These are phyloP conservation scores for Nothomitra cinnamomea DNA, from an alignment of 2,329 filamentous ascomycete species.

Conservation along the genomic window DNA sequence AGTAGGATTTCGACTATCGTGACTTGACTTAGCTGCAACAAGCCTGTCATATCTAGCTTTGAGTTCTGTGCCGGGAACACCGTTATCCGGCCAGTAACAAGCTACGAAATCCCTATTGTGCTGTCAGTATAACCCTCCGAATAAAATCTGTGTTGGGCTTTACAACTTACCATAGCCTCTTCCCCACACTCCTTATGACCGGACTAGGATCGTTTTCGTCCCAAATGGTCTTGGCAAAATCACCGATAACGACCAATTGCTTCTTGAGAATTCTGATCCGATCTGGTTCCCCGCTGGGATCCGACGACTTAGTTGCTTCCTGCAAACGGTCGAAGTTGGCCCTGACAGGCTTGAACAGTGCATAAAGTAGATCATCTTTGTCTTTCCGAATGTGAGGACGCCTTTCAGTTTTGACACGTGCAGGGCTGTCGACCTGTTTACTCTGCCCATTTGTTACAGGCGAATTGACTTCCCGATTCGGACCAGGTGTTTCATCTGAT, in stretches of 20 bases:
- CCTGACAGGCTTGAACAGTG: conserved; percentile 38
- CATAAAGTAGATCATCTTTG: conserved; percentile 32
- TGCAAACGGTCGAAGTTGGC: conserved; percentile 42
- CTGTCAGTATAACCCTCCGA: background rate
- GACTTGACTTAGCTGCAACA: conserved; percentile 2
- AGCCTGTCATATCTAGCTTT: conserved; percentile 23
- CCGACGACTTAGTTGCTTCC: conserved; percentile 43
- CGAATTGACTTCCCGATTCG: background rate
- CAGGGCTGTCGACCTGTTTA: conserved; percentile 28
- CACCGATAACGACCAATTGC: conserved; percentile 43
- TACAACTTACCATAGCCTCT: conserved; percentile 32
- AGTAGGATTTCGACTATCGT: background rate
- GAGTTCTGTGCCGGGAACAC: conserved; percentile 17
- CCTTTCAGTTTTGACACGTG: conserved; percentile 37
- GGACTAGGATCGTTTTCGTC: conserved; percentile 23
- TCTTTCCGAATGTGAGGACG: conserved; percentile 25
- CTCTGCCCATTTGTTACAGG: conserved; percentile 11
- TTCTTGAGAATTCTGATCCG: conserved; percentile 43
- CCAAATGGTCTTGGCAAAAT: conserved; percentile 32
- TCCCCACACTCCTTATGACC: conserved; percentile 27
- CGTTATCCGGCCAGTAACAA: conserved; percentile 22
- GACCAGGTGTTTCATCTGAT: background rate
- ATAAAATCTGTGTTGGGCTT: background rate
- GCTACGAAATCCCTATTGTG: conserved; percentile 18
- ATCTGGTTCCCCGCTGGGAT: conserved; percentile 40